Base-by-base conservation (phyloP, 108 stramenopile species). In the Cyclotella kingstonii region DNA sequence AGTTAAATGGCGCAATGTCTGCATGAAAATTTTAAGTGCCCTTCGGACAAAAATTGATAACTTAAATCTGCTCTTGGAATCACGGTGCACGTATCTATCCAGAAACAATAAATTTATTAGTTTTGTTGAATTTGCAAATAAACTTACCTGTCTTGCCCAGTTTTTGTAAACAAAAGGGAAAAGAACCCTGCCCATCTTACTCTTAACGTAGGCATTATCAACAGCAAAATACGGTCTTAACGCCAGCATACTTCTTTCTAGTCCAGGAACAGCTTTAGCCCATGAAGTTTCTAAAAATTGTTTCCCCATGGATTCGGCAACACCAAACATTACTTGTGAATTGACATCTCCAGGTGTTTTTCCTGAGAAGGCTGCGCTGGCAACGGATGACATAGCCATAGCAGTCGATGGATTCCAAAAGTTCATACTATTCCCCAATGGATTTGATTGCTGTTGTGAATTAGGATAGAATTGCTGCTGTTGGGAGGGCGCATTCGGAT, bases 181-280 rank as follows among this genome's bases (percentile, higher is more conserved):
- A 14, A 97, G 61, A 7, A 98, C 74, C 56, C 81, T 79, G 43
- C 50, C 46, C 76, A 98, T 87, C 80, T 98, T 98, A 15, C 66
- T 57, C 53, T 90, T 71, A 36, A 98, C 98, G 64, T 97, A 98
- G 1, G 54, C 46, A 81, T 97, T 96, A 77, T 96, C 95, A 12
- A 98, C 98, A 17, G 93, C 89, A 78, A 97, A 98, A 61, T 98
- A 97, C 7, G 76, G 71, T 44, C 95, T 68, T 36, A 97, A 68
- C 4, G 61, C 59, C 25, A 75, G 33, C 95, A 94, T 86, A 51
- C 67, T 62, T 34, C 68, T 43, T 46, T 89, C 86, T 51, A 94
- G 59, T 39, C 93, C 93, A 26, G 93, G 93, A 64, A 94, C 85
- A 5, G 84, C 67, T 41, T 77, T 79, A 26, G 84, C 78, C 53